Conservation (phyloP, 2,329 filamentous ascomycete genomes). For the Cryphonectria japonica region DNA sequence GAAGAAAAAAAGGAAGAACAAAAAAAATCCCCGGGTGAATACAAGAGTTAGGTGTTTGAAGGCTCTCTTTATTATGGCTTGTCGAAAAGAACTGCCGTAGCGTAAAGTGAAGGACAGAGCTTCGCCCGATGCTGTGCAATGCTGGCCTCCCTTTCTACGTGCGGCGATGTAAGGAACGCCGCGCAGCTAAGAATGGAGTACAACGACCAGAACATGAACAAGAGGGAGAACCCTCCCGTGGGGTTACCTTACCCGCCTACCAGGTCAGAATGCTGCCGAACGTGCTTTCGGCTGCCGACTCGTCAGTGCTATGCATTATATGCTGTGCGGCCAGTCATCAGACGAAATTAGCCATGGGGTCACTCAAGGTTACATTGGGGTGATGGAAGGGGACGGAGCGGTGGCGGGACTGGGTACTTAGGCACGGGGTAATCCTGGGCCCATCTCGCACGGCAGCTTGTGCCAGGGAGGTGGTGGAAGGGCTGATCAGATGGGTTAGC, state of each 20-base stretch:
- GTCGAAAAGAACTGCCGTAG: not conserved
- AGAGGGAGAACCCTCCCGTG: not conserved
- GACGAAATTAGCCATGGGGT: not conserved
- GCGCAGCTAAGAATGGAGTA: not conserved
- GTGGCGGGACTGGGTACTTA: not conserved
- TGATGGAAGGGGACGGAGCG: not conserved
- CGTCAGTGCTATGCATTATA: not conserved
- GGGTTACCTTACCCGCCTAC: not conserved
- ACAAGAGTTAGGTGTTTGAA: not conserved
- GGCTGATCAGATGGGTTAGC: not conserved
- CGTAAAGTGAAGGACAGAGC: not conserved
- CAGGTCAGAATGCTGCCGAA: not conserved
- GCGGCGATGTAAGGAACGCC: not conserved
- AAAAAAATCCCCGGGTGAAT: not conserved
- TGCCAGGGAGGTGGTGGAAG: not conserved
- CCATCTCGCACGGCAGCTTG: not conserved
- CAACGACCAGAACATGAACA: not conserved
- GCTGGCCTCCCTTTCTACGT: too few relatives aligned
- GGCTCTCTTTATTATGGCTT: not conserved
- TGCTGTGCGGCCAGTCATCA: not conserved
- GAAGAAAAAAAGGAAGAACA: too few relatives aligned
- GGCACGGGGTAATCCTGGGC: not conserved
- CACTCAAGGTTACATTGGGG: not conserved
- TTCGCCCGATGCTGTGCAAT: not conserved
- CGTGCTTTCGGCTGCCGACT: not conserved